Evolutionary conservation across 2,329 filamentous ascomycete species (phyloP).

Genomic region (Cercospora sp.): DNA sequence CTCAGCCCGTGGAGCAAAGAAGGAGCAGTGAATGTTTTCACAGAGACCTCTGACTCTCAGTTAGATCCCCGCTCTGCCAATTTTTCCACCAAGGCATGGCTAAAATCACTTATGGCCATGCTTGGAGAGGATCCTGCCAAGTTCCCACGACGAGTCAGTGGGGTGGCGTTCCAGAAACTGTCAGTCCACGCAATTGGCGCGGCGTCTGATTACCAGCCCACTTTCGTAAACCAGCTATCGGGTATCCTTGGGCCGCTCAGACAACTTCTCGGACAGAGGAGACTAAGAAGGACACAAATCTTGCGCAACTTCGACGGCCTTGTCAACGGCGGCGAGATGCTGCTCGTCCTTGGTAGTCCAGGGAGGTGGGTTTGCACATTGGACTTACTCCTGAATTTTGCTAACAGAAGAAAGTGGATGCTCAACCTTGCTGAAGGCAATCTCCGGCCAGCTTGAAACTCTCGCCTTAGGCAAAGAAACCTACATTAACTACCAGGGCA

Average conservation of each 20-base stretch:
- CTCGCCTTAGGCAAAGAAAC: neutral
- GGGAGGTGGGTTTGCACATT: neutral
- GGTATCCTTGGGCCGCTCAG: neutral
- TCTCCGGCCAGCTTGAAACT: neutral
- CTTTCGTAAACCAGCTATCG: neutral
- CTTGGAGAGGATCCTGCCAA: neutral
- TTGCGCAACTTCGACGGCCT: neutral
- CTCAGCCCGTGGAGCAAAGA: neutral
- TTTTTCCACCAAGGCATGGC: neutral
- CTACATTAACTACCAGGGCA: constrained; percentile 63
- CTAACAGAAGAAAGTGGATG: neutral
- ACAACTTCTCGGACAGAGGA: neutral
- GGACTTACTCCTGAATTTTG: neutral
- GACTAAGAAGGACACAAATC: neutral
- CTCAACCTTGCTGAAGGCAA: neutral
- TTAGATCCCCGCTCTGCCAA: neutral
- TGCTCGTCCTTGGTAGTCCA: neutral
- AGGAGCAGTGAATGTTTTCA: neutral
- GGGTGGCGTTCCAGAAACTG: neutral
- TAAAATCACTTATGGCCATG: neutral
- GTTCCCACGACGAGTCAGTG: neutral
- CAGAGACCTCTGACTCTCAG: neutral
- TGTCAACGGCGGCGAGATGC: neutral
- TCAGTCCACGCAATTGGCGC: neutral
- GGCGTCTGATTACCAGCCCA: neutral